Conservation (phyloP, 352 stramenopile species). For the Salisapilia sapeloensis region DNA sequence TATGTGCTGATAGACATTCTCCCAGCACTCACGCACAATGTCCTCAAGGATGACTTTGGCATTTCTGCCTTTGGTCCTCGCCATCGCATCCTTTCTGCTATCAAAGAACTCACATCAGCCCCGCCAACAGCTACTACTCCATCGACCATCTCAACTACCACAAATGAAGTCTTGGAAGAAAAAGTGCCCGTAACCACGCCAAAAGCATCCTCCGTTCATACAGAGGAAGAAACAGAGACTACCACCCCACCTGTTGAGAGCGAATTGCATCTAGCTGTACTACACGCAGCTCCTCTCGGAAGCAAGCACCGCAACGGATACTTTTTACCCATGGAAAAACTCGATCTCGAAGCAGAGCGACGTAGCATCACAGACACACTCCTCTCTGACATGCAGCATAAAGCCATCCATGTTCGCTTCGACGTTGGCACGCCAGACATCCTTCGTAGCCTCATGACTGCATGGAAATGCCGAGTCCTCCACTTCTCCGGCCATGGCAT, state of each 20-base stretch:
- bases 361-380: slow-evolving; percentile 51
- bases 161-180: no score
- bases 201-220: no score
- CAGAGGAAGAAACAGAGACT: no score
- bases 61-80: slow-evolving; percentile 42
- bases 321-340: slow-evolving; percentile 74
- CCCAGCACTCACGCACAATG: slow-evolving; percentile 35
- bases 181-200: no score
- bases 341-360: slow-evolving; percentile 57
- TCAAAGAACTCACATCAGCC: slow-evolving; percentile 27
- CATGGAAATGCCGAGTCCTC: slow-evolving; percentile 52
- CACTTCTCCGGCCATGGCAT: slow-evolving; percentile 70
- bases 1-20: slow-evolving; percentile 16
- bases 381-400: slow-evolving; percentile 49
- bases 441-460: slow-evolving; percentile 60
- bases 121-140: no score
- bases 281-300: slow-evolving; percentile 64
- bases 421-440: slow-evolving; percentile 64
- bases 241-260: slow-evolving; percentile 17
- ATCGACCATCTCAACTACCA: no score
- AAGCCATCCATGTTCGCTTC: slow-evolving; percentile 59
- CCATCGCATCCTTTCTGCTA: slow-evolving; percentile 31
- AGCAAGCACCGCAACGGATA: slow-evolving; percentile 51
- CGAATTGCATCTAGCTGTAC: slow-evolving; percentile 55
- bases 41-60: slow-evolving; percentile 42